phyloP scores from a whole-genome alignment of 208 protist species.

The Angomonas desouzai region DNA sequence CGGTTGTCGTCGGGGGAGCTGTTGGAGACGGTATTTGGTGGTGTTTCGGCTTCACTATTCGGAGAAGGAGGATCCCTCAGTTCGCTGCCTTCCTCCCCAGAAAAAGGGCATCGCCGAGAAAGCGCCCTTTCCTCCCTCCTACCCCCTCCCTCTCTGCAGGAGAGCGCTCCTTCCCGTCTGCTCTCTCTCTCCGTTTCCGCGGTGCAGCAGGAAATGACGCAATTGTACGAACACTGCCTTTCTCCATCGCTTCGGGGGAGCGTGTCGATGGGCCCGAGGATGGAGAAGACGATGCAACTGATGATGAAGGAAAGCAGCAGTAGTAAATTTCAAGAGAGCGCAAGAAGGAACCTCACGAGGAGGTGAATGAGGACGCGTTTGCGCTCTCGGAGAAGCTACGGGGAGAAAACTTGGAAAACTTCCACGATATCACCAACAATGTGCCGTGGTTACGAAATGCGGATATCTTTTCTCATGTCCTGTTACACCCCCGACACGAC shows the following conservation, averaged over 20 bases:
- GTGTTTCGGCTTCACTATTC: slow-evolving; percentile 16
- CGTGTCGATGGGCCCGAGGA: not conserved
- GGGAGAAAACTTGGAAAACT: too few relatives aligned
- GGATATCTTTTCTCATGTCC: not conserved
- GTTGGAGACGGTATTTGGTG: slow-evolving; percentile 46
- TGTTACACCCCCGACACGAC: not conserved
- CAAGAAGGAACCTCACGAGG: too few relatives aligned
- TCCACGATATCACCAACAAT: too few relatives aligned
- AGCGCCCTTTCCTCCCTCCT: not conserved
- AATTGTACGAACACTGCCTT: not conserved
- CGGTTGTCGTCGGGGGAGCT: slow-evolving; percentile 55
- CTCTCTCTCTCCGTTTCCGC: not conserved
- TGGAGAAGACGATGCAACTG: not conserved
- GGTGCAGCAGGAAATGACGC: slow-evolving; percentile 3
- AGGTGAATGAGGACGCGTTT: too few relatives aligned
- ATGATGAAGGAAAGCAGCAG: not conserved
- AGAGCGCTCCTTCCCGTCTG: not conserved
- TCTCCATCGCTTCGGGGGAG: not conserved
- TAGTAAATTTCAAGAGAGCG: too few relatives aligned
- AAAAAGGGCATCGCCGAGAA: not conserved
- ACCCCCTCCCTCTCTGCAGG: not conserved
- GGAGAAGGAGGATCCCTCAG: not conserved
- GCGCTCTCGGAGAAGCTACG: too few relatives aligned
- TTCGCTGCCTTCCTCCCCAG: not conserved
- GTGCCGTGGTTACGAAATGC: not conserved